Evolutionary conservation across 208 protist genomes (phyloP), one percentile per base, ranked within the genome.

Genomic region (Lotmaria passim): DNA sequence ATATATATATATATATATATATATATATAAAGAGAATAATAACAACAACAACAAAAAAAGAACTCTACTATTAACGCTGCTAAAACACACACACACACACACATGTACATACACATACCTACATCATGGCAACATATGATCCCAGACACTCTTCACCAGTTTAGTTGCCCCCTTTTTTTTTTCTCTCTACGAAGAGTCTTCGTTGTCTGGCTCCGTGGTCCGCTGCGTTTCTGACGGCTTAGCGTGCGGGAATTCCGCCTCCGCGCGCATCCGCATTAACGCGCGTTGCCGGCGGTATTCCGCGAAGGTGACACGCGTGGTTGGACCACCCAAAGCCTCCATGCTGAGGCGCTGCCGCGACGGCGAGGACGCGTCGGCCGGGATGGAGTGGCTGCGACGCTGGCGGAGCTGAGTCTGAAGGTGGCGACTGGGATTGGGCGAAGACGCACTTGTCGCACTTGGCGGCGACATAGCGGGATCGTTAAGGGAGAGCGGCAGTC

Each of bases 241-340:
- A 3, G 23, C 10, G 12, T 28, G 43, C 33, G 50, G 60, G 26
- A n/a, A 30, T 31, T 48, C 52, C n/a, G 50, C 69, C 7, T 67
- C 60, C 39, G 44, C 36, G 31, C 69, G 69, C 31, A 64, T 31
- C 3, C 62, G 61, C 44, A 58, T 21, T 55, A 76, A 21, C 34
- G 70, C 70, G 33, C 70, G 70, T 36, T 69, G 61, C 7, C 70
- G 70, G 36, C 62, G 70, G 61, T 76, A 76, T n/a, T 76, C 70
- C 24, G 70, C 41, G 39, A 76, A 76, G 44, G 70, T 76, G 23
- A 69, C 24, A 33, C 62, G 70, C n/a, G 21, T 59, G 23, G 67
- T 30, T 36, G 38, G 24, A 12, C 50, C 48, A 28, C 50, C 59
- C 14, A 43, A n/a, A 0, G 59, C 21, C 14, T 38, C 38, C n/a